Base-by-base conservation (phyloP, 345 rosid species). In the Rhizophora apiculata region DNA sequence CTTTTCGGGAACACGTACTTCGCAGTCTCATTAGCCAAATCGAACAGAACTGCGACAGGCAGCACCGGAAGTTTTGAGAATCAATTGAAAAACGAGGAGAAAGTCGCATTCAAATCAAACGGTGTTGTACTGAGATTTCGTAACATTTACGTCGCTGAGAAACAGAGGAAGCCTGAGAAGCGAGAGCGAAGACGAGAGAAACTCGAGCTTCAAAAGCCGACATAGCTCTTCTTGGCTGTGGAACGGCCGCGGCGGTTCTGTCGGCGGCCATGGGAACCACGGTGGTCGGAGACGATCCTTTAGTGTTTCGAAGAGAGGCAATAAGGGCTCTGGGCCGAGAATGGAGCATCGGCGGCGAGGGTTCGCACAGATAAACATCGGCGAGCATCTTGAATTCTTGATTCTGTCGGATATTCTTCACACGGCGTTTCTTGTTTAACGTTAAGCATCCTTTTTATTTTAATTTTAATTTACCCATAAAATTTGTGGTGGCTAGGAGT, bases 111-210 rank as follows among this genome's bases (percentile, higher is more conserved):
- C 49, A 53, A 13, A 22, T 5, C 13, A 18, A 58, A 6, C 22
- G 19, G 52, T 1, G 19, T 32, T 52, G 22, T 24, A 68, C 63
- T 43, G 56, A 64, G 51, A 26, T 13, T 24, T 19, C 26, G 8
- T 10, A 76, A 82, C 83, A 82, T 72, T 78, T 91, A 91, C 98
- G 88, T 84, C 96, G 84, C 85, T 89, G 96, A 53, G 94, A 87
- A 55, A 80, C 76, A 10, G 89, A 80, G 7, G 87, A 77, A 13
- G 90, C 82, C 60, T 93, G 98, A 63, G 94, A 83, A 64, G 87
- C 90, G 71, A 93, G 92, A 52, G 97, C 96, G 30, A 89, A 79
- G 55, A 89, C 84, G 55, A 94, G 98, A 64, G 98, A 86, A 52
- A 85, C 63, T 62, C 98, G 88, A 74, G 91, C 79, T 78, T 89